Base-by-base conservation (phyloP, 2,329 filamentous ascomycete genomes). In the Chaetomiaceae sp. region DNA sequence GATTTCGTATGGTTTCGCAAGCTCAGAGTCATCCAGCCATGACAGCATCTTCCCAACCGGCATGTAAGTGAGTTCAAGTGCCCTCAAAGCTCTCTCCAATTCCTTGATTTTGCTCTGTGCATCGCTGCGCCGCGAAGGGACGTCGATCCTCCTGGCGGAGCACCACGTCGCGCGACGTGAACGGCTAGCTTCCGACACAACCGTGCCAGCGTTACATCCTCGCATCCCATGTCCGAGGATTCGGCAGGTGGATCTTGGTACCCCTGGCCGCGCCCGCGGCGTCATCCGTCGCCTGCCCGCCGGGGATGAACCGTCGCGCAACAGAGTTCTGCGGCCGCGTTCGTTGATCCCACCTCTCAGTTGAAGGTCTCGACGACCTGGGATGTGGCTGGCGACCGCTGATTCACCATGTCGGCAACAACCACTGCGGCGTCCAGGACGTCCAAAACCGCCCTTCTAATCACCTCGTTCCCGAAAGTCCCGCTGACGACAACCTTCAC, bases 401-500 rank as follows among this genome's bases (percentile, higher is more conserved):
- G 11, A 9, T n/a, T 43, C 25, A 45, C 33, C 17, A 51, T 36
- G 42, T 14, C 49, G 4, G n/a, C 36, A 11, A 15, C 39, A 19
- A 11, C 39, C 31, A 31, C 27, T 3, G 27, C 15, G 45, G n/a
- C 8, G 12, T 4, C 23, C 38, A 14, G 22, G 2, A 19, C 39
- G 17, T 36, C 31, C 23, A n/a, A 14, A 17, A 44, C 38, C 4
- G 34, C 42, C 9, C 19, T 47, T 6, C 29, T 47, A 27, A 51
- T 64, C 51, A 61, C 62, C 6, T 63, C 60, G 19, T 65, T 66
- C 29, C 40, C 58, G 15, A 29, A 14, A 11, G 56, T 62, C 22
- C 63, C 64, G 5, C 58, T 66, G 23, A 65, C 61, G 9, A 64
- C 62, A 1, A 56, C 59, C 15, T 66, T 65, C 52, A 47, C 47